These are phyloP conservation scores for Tulasnella sp. DNA, from an alignment of 768 basidiomycete species.

Conservation along the genomic window DNA sequence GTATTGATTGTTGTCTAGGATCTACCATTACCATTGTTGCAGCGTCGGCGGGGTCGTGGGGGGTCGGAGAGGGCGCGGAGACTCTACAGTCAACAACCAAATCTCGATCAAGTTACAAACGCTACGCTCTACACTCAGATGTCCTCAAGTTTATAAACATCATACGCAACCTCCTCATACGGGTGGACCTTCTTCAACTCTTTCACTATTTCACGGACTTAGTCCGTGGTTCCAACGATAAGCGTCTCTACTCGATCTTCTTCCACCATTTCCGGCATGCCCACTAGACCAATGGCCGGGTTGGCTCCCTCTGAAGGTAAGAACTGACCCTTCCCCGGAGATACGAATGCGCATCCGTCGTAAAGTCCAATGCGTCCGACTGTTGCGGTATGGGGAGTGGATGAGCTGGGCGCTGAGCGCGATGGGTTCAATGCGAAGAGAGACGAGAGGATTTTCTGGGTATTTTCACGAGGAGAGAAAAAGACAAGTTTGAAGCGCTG, in stretches of 20 bases:
- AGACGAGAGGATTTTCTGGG: conserved; percentile 32
- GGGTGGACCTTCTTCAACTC: conserved; percentile 44
- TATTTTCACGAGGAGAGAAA: conserved; percentile 36
- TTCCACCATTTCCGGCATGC: conserved; percentile 37
- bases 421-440: conserved; percentile 36
- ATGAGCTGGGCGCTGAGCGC: conserved; percentile 3
- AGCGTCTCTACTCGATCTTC: conserved; percentile 44
- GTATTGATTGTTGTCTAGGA: not conserved
- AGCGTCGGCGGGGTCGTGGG: too few species aligned
- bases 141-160: conserved; percentile 40
- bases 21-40: too few species aligned
- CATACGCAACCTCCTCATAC: conserved; percentile 48
- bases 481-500: conserved; percentile 41
- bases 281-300: conserved; percentile 35
- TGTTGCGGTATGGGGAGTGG: not conserved
- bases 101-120: not conserved
- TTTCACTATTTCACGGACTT: conserved; percentile 31
- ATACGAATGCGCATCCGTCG: conserved; percentile 43
- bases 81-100: not conserved
- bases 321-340: conserved; percentile 46
- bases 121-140: not conserved
- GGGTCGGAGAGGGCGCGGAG: not conserved
- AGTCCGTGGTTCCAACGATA: conserved; percentile 29
- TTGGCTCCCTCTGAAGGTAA: conserved; percentile 31
- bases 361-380: conserved; percentile 44